Evolutionary conservation across 176 grass and related monocot genomes (phyloP), one percentile per base, ranked within the genome.

Genomic region (Triticum aestivum): DNA sequence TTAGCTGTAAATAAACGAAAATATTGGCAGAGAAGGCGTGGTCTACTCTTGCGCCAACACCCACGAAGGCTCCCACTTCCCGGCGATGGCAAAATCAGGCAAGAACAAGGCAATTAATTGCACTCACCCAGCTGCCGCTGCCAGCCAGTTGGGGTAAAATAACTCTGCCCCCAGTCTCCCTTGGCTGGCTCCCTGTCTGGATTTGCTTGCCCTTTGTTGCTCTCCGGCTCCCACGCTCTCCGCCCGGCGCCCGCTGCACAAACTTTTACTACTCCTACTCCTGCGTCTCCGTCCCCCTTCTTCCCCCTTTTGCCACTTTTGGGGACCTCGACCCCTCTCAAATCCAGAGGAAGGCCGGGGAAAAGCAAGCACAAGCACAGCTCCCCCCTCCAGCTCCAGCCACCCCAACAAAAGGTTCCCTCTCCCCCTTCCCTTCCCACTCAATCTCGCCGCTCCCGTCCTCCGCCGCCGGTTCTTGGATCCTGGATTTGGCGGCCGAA

Each of bases 311-410:
- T 54, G 83, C 73, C 82, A 42, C 84, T 83, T 73, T 79, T 73
- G 84, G 78, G 79, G 79, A 86, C 88, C 69, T 89, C 87, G 37
- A 64, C 63, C 37, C 72, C 52, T 87, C 89, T 86, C 88, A 64
- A 90, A 87, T 90, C 89, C 80, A 87, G 84, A 79, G 84, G 79
- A 62, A 17, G 27, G 47, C 47, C 77, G 79, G 63, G 32, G 6
- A 27, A 21, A 34, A 20, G 23, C 11, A 33, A 71, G 73, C 11
- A 74, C 77, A 70, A 85, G 77, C 71, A 82, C 85, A 85, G 82
- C 69, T 70, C 47, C 64, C 64, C 89, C 58, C 83, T n/a, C n/a
- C 51, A 18, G 51, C 2, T 72, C 69, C 74, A 1, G 30, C 38
- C 51, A 61, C 71, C 62, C 66, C 78, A 63, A 86, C 37, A 77